Evolutionary conservation across 805 yeast genomes (phyloP).

Genomic region (Yarrowia hollandica): DNA sequence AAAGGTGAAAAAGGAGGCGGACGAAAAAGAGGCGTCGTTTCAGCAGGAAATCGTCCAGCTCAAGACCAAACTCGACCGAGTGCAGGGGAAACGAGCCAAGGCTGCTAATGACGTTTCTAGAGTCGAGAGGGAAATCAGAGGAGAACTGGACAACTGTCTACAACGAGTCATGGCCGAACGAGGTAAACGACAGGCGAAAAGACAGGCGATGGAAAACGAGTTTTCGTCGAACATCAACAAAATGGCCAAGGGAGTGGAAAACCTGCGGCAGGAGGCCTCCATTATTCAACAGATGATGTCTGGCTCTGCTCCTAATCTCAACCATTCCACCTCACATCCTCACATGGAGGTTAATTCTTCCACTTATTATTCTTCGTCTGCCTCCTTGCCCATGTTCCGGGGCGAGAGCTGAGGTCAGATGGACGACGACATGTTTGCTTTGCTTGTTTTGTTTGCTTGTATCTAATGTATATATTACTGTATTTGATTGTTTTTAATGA

Average conservation of each 20-base stretch:
- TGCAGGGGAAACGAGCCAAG: slow-evolving; percentile 35
- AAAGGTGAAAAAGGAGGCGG: slow-evolving; percentile 31
- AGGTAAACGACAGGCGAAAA: slow-evolving; percentile 37
- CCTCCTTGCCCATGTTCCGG: slow-evolving; percentile 9
- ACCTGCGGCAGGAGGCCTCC: slow-evolving; percentile 33
- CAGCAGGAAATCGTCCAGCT: slow-evolving; percentile 36
- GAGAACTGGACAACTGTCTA: slow-evolving; percentile 35
- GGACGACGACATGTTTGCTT: no score
- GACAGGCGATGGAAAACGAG: slow-evolving; percentile 39
- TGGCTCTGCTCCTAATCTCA: background rate
- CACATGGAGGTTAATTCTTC: slow-evolving; percentile 2
- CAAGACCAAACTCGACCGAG: slow-evolving; percentile 36
- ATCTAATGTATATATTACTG: slow-evolving; percentile 12
- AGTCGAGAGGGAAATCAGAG: slow-evolving; percentile 36
- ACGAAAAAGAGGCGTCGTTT: slow-evolving; percentile 31
- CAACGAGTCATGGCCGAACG: slow-evolving; percentile 36
- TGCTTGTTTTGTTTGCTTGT: slow-evolving; percentile 8
- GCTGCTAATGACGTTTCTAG: slow-evolving; percentile 36
- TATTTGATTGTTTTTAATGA: slow-evolving; percentile 3
- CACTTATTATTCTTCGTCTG: background rate
- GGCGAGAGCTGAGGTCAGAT: no score
- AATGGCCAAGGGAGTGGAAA: slow-evolving; percentile 40
- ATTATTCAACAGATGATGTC: slow-evolving; percentile 27
- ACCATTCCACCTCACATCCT: slow-evolving; percentile 20
- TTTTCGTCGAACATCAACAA: slow-evolving; percentile 41